Base-by-base conservation (phyloP, 169 alveolate species). In the Plasmodium vinckei region DNA sequence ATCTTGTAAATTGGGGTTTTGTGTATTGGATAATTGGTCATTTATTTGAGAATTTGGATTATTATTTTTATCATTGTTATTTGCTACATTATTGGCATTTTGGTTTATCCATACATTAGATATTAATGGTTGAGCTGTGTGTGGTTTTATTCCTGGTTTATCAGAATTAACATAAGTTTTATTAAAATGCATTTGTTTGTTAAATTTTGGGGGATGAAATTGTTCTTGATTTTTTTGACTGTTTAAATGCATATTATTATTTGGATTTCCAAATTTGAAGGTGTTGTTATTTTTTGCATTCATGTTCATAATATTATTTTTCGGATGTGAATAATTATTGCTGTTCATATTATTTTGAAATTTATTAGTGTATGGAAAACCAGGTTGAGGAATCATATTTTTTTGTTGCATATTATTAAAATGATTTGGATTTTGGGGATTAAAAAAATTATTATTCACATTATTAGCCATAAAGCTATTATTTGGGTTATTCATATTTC, bases 331-430 rank as follows among this genome's bases (percentile, higher is more conserved):
- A 67, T 44, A 67, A 67, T 46, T 67, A 46, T 46, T 67, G 25
- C 25, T 64, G 53, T 64, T 64, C 15, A 64, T 42, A 64, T 33
- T 64, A 67, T 67, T 73, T 7, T 12, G 49, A 59, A 44, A 73
- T 67, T 73, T 73, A 61, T 73, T 73, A n/a, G 73, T 64, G 59
- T n/a, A 46, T 73, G 47, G 17, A 54, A 19, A 73, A 73, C 33
- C 63, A 10, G 68, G 39, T 9, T 39, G 65, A 27, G 87, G 39
- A 33, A 21, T 64, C 10, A 60, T 7, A 23, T 64, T 64, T 23
- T 73, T 73, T 44, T 59, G 72, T 47, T 57, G 87, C 17, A 15
- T 47, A 23, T 57, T 54, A 17, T 64, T 49, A 23, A 46, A 42
- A 51, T 53, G 56, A 27, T 65, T 59, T 19, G 70, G 21, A 73